Evolutionary conservation across 208 protist species (phyloP).

Genomic region (Wallacemonas sp.): DNA sequence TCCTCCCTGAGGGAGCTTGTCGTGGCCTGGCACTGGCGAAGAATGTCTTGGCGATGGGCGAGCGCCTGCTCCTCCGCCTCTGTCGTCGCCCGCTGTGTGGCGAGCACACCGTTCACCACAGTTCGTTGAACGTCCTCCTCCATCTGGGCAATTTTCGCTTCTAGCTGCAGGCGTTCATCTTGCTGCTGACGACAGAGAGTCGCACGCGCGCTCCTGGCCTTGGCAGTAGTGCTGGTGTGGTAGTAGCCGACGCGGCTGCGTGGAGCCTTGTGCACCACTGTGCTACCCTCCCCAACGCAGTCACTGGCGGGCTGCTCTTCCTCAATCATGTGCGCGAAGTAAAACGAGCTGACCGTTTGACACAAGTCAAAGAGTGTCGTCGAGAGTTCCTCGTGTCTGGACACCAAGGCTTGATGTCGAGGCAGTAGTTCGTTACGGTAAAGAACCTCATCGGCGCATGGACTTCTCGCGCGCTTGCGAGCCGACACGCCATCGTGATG

Average conservation of each 20-base stretch:
- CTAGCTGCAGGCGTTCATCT: constrained; percentile 14
- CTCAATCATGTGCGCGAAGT: neutral
- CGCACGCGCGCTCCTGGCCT: constrained; percentile 13
- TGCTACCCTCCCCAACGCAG: no score
- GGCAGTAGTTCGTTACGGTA: constrained; percentile 15
- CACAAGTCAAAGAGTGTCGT: neutral
- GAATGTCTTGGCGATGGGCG: constrained; percentile 7
- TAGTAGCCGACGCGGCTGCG: constrained; percentile 9
- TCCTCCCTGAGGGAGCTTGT: constrained; percentile 15
- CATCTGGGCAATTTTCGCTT: constrained; percentile 24
- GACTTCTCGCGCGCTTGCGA: constrained; percentile 18
- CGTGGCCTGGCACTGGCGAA: neutral
- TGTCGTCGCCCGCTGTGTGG: constrained; percentile 15
- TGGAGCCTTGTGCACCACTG: no score
- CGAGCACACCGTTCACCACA: constrained; percentile 28
- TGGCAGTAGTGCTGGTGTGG: constrained; percentile 17
- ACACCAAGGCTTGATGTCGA: neutral
- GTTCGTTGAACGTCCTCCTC: constrained; percentile 30
- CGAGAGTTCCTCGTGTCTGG: neutral
- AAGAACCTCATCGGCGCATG: constrained; percentile 23
- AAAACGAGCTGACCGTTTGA: neutral
- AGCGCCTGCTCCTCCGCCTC: constrained; percentile 15
- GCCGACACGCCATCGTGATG: neutral
- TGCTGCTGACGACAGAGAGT: neutral
- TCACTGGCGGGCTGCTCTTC: neutral